Conservation (phyloP, 257 asterid genomes). For the Nicotiana noctiflora region DNA sequence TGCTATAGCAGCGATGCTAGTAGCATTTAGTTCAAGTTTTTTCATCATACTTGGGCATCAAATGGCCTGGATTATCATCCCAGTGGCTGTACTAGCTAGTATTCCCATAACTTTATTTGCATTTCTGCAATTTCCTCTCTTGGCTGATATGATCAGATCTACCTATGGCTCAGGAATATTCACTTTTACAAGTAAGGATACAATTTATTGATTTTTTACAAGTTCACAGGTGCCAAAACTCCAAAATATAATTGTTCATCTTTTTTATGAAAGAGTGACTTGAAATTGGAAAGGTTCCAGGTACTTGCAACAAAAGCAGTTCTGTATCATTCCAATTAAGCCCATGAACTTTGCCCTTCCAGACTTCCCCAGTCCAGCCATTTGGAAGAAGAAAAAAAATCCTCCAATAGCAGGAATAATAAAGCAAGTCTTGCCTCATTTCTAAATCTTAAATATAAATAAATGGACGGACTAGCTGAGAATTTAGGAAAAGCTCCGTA, state of each 20-base stretch:
- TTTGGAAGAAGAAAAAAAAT: too few species aligned
- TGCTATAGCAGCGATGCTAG: conserved; percentile 26
- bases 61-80: conserved; percentile 18
- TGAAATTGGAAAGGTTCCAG: neutral
- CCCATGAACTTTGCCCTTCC: neutral
- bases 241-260: neutral
- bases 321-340: neutral
- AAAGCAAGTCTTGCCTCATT: neutral
- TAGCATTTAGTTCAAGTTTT: conserved; percentile 29
- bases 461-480: neutral
- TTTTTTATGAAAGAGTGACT: neutral
- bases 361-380: too few species aligned
- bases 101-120: conserved; percentile 24
- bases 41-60: conserved; percentile 18
- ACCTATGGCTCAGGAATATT: conserved; percentile 27
- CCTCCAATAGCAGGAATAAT: neutral
- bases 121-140: conserved; percentile 25
- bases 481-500: neutral
- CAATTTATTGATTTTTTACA: neutral
- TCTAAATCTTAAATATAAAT: neutral
- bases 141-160: conserved; percentile 25
- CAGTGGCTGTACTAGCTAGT: conserved; percentile 20
- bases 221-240: neutral
- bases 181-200: neutral
- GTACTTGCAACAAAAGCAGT: neutral